Base-by-base conservation (phyloP, 2,329 filamentous ascomycete genomes). In the Sporothrix mexicana region DNA sequence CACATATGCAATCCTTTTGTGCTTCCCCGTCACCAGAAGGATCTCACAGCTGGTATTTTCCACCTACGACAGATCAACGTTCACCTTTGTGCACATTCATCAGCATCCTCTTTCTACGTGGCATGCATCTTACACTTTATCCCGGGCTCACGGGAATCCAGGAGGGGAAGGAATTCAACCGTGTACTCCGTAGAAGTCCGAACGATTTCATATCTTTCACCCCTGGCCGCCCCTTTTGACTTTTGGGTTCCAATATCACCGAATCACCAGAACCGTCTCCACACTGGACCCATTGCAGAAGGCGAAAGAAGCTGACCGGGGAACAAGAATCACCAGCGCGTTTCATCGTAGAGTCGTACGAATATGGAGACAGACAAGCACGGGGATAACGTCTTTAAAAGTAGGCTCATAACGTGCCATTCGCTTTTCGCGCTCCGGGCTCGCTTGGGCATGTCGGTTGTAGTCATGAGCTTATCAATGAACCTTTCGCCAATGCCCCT, bases 281-380 rank as follows among this genome's bases (percentile, higher is more conserved):
- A 30, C 20, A 12, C 43, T 30, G 17, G 20, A 30, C 62, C 43
- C 3, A 10, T 43, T 49, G 1, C 12, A 66, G 43, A 49, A 49
- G 12, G 41, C 43, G 30, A 17, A 49, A 12, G 15, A 25, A n/a
- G n/a, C 61, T 66, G 8, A 47, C 41, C 23, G 17, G 62, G 49
- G 43, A 30, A 49, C 36, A 17, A 59, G 30, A 36, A 15, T 2
- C 55, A 36, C 55, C 62, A 66, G 20, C 6, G 17, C 43, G 62
- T 66, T 66, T 49, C 62, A 66, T 66, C 43, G n/a, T 15, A 66
- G 43, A 30, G 62, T 49, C 43, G 43, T 66, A 66, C 20, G 61
- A 6, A 36, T 1, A 36, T 36, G 30, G 23, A 13, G 36, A 23
- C 2, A n/a, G n/a, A 41, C 41, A n/a, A 15, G 8, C n/a, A 45